Percentiles rank a stretch among this genome's conserved stretches.
These are phyloP conservation scores for Heterobasidion parviporum DNA, from an alignment of 1,284 basidiomycete genomes.

Conservation along the genomic window DNA sequence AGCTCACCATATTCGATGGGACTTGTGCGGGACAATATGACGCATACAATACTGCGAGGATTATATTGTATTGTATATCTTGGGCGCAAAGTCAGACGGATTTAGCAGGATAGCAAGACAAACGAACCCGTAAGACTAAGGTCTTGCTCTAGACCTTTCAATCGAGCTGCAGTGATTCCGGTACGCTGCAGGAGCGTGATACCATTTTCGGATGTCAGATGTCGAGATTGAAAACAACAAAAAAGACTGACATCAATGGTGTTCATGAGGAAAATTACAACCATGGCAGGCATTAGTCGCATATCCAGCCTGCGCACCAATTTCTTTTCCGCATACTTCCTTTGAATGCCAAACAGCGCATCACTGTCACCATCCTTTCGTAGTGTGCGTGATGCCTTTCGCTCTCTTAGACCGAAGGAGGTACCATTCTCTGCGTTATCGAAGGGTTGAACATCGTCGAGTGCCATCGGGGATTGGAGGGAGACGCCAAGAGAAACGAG, in stretches of 20 bases:
- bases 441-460: too few species aligned
- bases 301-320: conserved; percentile 43
- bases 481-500: too few species aligned
- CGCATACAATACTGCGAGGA: conserved; percentile 51
- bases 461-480: too few species aligned
- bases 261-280: conserved; percentile 60
- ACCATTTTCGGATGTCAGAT: neutral
- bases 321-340: conserved; percentile 18
- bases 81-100: neutral
- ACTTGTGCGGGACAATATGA: conserved; percentile 57
- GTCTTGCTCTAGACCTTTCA: conserved; percentile 55
- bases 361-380: conserved; percentile 6
- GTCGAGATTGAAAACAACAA: neutral
- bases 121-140: conserved; percentile 37
- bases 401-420: too few species aligned
- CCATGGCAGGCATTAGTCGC: conserved; percentile 51
- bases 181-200: conserved; percentile 33
- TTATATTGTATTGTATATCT: conserved; percentile 56
- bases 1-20: conserved; percentile 55
- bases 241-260: conserved; percentile 53
- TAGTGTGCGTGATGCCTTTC: neutral
- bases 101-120: neutral
- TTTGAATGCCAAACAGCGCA: conserved; percentile 18
- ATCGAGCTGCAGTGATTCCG: conserved; percentile 48
- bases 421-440: too few species aligned